Base-by-base conservation (phyloP, 768 basidiomycete genomes). In the Hygrocybe coccinea region DNA sequence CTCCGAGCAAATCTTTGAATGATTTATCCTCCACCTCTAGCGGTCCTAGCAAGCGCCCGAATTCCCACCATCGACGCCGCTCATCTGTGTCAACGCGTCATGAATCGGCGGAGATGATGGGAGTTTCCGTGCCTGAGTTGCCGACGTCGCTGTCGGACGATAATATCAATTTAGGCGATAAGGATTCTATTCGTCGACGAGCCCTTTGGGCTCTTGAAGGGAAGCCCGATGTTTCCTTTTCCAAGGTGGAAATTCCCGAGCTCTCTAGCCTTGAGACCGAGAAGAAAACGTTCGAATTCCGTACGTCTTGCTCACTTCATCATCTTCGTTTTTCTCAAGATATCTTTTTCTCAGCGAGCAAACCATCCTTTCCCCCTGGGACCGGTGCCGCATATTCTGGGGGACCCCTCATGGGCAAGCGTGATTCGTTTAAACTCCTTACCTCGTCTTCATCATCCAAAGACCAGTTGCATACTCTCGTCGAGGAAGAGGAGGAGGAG, bases 51-150 rank as follows among this genome's bases (percentile, higher is more conserved):
- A 86, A 84, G 63, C 86, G 84, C 60, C 54, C 54, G 14, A 80
- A 80, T 56, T 94, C 92, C 0, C 91, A 91, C 62, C 93, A 95
- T 63, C 79, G 83, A 12, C 89, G 93, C 47, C 82, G 83, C 39
- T 92, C 91, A 1, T 91, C 89, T 22, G 90, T 95, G 24, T 91
- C 93, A 9, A 95, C 92, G 38, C 85, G 91, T 58, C 81, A 79
- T 60, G 93, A 95, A 74, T 93, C 91, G 17, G 87, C 91, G 15
- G 93, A 95, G 64, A 75, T 95, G 65, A 94, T 95, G 89, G 90
- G 91, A 24, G 80, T 90, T 11, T 71, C 86, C 21, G 73, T 89
- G 37, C 84, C 87, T 11, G 82, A 85, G 57, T 77, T 90, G 22
- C 82, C 84, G 5, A 62, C 79, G 8, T 79, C 82, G 1, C 73